A percentile compares a stretch with the other conserved stretches of the same genome.
phyloP scores from a whole-genome alignment of 441 rosid species.

The Melastoma candidum region DNA sequence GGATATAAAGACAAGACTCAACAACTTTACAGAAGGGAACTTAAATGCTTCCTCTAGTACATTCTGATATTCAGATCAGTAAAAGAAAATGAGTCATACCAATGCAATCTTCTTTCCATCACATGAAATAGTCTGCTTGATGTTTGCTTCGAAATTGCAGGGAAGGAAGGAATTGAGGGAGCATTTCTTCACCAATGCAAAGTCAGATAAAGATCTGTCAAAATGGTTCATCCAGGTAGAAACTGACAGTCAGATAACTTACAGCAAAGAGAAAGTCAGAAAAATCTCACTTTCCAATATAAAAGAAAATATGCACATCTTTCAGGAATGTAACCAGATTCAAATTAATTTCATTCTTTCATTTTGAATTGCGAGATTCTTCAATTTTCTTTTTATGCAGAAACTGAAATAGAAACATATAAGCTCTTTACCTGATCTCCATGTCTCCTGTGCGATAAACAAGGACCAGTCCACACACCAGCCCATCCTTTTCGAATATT shows the following conservation, averaged over 20 bases:
- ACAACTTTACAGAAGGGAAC: not conserved
- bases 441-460: constrained; percentile 50
- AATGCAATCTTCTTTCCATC: constrained; percentile 31
- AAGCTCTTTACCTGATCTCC: constrained; percentile 44
- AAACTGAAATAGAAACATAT: constrained; percentile 2
- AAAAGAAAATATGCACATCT: not conserved
- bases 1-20: constrained; percentile 1
- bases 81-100: constrained; percentile 3
- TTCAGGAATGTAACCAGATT: not conserved
- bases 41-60: not conserved
- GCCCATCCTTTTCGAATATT: constrained; percentile 37
- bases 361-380: not conserved
- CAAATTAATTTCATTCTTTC: constrained; percentile 1
- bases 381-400: not conserved
- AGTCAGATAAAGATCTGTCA: constrained; percentile 51
- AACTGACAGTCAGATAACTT: constrained; percentile 7
- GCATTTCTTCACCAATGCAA: constrained; percentile 45
- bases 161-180: constrained; percentile 45
- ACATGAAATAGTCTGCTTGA: constrained; percentile 39
- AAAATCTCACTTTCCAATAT: not conserved
- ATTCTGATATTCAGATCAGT: no score
- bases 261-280: constrained; percentile 5
- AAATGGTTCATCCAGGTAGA: constrained; percentile 12
- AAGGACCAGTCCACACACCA: constrained; percentile 32
- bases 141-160: constrained; percentile 56